Base-by-base conservation (phyloP, 352 stramenopile species). In the Pythium aristosporum region DNA sequence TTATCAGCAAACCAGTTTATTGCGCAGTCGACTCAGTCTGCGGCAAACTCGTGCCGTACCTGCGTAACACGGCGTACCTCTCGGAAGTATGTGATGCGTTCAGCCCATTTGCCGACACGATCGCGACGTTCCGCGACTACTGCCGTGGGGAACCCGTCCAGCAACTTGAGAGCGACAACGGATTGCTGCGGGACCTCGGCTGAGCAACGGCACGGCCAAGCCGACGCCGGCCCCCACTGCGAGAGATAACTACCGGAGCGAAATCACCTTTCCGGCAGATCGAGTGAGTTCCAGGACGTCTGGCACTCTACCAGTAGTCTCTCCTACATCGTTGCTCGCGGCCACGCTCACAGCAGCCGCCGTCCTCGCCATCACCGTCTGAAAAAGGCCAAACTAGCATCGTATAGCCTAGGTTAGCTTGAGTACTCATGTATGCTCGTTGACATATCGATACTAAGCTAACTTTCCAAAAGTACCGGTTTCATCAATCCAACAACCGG, bases 81-180 rank as follows among this genome's bases (percentile, higher is more conserved):
- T 25, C 28, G 15, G 44, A 64, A 18, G 20, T 52, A 18, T 70
- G 63, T 37, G 57, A 57, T 5, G 37, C 18, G 12, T 70, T 70
- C 23, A 30, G 0, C 6, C 49, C 42, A 23, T 65, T 55, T 39
- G 63, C 57, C n/a, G 25, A 32, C 21, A 57, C 55, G 30, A 65
- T 70, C 44, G 32, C 59, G 16, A 69, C 63, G 21, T 69, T 70
- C 57, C 56, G 42, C 10, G 50, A 61, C 36, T 64, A 61, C 28
- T 70, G 63, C 28, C 30, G 42, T 34, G 63, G 63, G 18, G 50
- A 70, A 28, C 43, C 57, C 1, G 39, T 70, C 1, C 42, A 62
- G 20, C n/a, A 65, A 13, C 39, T 65, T 20, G 28, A 20, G 2
- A 50, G 51, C 18, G 63, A 70, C 50, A 61, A 61, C 18, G 57